Base-by-base conservation (phyloP, 805 yeast genomes). In the Wickerhamiella domercqiae region DNA sequence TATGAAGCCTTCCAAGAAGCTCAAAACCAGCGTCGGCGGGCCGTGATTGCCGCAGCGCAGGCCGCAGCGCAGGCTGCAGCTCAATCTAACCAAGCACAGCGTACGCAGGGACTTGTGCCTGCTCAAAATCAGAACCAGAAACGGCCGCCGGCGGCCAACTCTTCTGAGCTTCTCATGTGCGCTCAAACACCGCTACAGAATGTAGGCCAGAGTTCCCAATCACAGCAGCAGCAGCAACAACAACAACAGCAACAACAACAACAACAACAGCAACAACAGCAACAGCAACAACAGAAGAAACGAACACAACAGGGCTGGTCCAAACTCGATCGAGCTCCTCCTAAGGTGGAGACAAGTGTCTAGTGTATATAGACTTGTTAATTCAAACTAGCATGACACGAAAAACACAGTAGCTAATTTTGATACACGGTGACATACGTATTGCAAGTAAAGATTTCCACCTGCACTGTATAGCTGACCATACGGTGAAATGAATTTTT, bases 1-100 rank as follows among this genome's bases (percentile, higher is more conserved):
- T 80, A 80, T 52, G 95, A 84, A 38, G 68, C 75, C 36, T 61
- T 76, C 45, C 64, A 82, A 48, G 83, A 84, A 52, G 78, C 86
- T 16, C 73, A 80, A 39, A 68, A 73, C 50, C 74, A 75, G 57
- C 67, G 90, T 47, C 74, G 76, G 58, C 84, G 71, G 21, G 57
- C 75, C 58, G 36, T 39, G 43, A 24, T 24, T 9, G 26, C 13
- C 11, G 21, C 29, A 17, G 18, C 28, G 13, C 25, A 31, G 18
- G 46, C 45, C 18, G 41, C 39, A 34, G 34, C 62, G 53, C 45
- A 30, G 36, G 58, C 51, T 34, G 49, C 47, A 29, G 55, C 45
- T 15, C 59, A 51, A 34, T 58, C 51, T 35, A 57, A 49, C 29
- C 56, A 51, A 20, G 49, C 36, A 21, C 57, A 55, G 29, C 40